Evolutionary conservation across 2,329 filamentous ascomycete species (phyloP), one percentile per base, ranked within the genome.

Genomic region (Ilyonectria robusta): DNA sequence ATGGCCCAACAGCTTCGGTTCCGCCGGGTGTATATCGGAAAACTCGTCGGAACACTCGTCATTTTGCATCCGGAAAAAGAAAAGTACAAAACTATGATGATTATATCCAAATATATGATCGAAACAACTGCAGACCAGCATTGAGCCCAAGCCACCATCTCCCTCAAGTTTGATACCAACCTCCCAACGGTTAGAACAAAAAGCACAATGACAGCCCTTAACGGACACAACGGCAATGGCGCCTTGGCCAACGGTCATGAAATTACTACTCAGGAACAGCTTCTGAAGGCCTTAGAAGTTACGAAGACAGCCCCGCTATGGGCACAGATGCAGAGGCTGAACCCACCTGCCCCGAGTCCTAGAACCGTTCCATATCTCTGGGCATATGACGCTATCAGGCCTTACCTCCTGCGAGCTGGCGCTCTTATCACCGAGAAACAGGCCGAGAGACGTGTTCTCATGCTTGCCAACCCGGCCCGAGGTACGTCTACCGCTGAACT

Each of bases 321-420:
- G 86, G 78, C 78, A 1, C 81, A 85, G 60, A 86, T 87, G 84
- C 73, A 72, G 23, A 74, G 74, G 6, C 77, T 86, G 48, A 85
- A 85, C 47, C 84, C 85, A 5, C 81, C 83, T 0, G 73, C 76
- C 0, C 86, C 85, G 0, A 83, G 84, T 33, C 85, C 85, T 0
- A 78, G 70, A 6, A 75, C 78, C 0, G 61, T 80, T 4, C 83
- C 85, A 5, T 64, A 80, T 53, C 64, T 83, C 1, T 83, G 81
- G 81, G 74, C 74, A 8, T 82, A 82, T 58, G 67, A 77, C 2
- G 67, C 76, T 23, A 78, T 79, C 2, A 70, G 74, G 4, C 81
- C 80, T 1, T 74, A 76, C 10, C 74, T 83, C 0, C 46, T 79
- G 2, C 69, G 69, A 13, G 80, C 81, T 4, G 81, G 79, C 1